A percentile compares a stretch with the other conserved stretches of the same genome.
Conservation (phyloP, 257 asterid genomes). For the Ophiorrhiza pumila region DNA sequence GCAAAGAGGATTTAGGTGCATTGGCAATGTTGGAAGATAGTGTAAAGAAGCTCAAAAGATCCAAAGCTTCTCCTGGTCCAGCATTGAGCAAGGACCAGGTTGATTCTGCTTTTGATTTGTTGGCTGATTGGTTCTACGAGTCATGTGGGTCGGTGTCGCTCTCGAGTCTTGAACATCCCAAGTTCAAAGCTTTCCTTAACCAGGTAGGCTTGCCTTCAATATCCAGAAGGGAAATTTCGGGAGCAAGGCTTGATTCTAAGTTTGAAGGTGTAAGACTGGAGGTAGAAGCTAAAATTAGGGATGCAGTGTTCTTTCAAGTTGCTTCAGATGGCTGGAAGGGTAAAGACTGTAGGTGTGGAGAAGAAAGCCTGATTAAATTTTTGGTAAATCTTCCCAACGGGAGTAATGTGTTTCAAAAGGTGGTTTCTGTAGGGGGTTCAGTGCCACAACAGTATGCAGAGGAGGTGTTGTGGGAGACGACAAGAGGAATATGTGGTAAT, state of each 20-base stretch:
- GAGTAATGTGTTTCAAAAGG: conserved; percentile 62
- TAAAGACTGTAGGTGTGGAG: conserved; percentile 31
- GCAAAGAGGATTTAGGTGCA: conserved; percentile 76
- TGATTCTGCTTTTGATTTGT: conserved; percentile 45
- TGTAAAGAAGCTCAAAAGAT: conserved; percentile 74
- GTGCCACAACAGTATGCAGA: conserved; percentile 68
- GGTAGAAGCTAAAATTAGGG: conserved; percentile 60
- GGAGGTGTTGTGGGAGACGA: conserved; percentile 62
- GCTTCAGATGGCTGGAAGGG: conserved; percentile 73
- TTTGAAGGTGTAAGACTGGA: conserved; percentile 56
- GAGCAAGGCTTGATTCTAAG: conserved; percentile 60
- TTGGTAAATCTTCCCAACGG: conserved; percentile 78
- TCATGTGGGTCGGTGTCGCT: conserved; percentile 59
- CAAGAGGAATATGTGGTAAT: conserved; percentile 50
- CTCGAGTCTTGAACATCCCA: conserved; percentile 76
- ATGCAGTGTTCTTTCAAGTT: conserved; percentile 73
- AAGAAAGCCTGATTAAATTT: conserved; percentile 48
- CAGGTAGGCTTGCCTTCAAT: conserved; percentile 70
- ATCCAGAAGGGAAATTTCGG: conserved; percentile 47
- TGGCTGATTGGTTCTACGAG: conserved; percentile 83
- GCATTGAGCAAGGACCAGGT: conserved; percentile 56
- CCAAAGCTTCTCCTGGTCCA: conserved; percentile 52
- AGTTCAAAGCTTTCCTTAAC: conserved; percentile 65
- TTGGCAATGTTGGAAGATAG: conserved; percentile 79
- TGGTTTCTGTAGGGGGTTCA: conserved; percentile 33